A percentile compares a stretch with the other conserved stretches of the same genome.
phyloP scores from a whole-genome alignment of 2,329 filamentous ascomycete species.

The Cladosporium sp. region DNA sequence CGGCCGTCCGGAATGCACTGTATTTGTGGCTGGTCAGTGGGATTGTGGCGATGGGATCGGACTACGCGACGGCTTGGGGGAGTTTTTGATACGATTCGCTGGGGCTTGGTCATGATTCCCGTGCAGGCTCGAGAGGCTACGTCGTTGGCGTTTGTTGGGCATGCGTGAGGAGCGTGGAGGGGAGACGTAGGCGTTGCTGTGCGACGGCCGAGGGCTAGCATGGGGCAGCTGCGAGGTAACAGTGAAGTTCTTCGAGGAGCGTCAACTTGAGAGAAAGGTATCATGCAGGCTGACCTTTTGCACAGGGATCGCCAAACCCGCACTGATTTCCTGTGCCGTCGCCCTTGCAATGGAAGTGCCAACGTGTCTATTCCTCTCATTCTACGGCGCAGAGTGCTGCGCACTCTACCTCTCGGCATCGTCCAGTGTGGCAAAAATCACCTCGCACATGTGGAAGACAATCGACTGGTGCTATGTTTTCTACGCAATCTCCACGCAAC shows the following conservation, averaged over 20 bases:
- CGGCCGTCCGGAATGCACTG: constrained; percentile 62
- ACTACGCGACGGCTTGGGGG: constrained; percentile 69
- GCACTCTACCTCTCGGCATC: constrained; percentile 59
- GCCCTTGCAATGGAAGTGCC: constrained; percentile 59
- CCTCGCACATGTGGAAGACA: constrained; percentile 60
- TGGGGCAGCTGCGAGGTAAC: constrained; percentile 16
- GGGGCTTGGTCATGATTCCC: constrained; percentile 71
- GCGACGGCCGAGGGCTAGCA: constrained; percentile 17
- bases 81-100: constrained; percentile 70
- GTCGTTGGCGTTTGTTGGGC: constrained; percentile 61
- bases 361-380: constrained; percentile 58
- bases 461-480: constrained; percentile 63
- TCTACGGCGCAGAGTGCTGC: constrained; percentile 56
- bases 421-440: constrained; percentile 55
- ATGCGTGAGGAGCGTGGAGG: constrained; percentile 58
- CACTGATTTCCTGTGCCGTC: constrained; percentile 49
- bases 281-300: background rate
- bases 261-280: background rate
- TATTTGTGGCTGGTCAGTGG: constrained; percentile 67
- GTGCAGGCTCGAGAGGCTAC: constrained; percentile 64
- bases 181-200: constrained; percentile 27
- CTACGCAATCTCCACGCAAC: constrained; percentile 61
- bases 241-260: background rate
- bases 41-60: constrained; percentile 59
- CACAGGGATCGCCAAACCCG: constrained; percentile 47